A percentile compares a stretch with the other conserved stretches of the same genome.
These are phyloP conservation scores for Nakazawaea laoshanensis DNA, from an alignment of 805 yeast genomes.

Conservation along the genomic window DNA sequence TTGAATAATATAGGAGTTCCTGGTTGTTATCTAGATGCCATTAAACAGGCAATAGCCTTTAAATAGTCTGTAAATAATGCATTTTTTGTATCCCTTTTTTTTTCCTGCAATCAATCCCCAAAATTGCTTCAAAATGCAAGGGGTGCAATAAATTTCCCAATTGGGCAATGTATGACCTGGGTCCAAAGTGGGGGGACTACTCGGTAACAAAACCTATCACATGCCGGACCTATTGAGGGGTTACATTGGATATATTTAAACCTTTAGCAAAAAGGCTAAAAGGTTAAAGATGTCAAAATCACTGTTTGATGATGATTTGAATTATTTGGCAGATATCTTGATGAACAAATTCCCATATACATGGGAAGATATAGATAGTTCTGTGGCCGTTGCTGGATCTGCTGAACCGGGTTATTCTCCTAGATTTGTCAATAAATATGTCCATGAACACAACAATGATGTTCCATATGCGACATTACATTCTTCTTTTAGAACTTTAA, in stretches of 20 bases:
- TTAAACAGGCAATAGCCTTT: constrained; percentile 41
- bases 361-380: constrained; percentile 1
- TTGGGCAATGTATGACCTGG: too few species aligned
- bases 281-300: background rate
- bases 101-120: too few species aligned
- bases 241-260: too few species aligned
- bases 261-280: background rate
- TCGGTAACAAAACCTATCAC: too few species aligned
- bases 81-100: background rate
- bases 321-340: background rate
- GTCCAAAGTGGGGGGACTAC: too few species aligned
- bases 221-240: too few species aligned
- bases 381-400: constrained; percentile 1
- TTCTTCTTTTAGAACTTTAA: constrained; percentile 34
- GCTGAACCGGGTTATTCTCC: constrained; percentile 8
- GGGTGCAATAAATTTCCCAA: too few species aligned
- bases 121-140: too few species aligned
- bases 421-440: constrained; percentile 5
- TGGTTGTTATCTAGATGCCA: constrained; percentile 64
- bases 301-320: constrained; percentile 4
- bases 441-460: constrained; percentile 1
- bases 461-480: constrained; percentile 16
- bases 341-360: constrained; percentile 4
- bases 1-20: constrained; percentile 78
- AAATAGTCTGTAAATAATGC: background rate